Evolutionary conservation across 2,329 filamentous ascomycete species (phyloP), one percentile per base, ranked within the genome.

Genomic region (Didymella sp.): DNA sequence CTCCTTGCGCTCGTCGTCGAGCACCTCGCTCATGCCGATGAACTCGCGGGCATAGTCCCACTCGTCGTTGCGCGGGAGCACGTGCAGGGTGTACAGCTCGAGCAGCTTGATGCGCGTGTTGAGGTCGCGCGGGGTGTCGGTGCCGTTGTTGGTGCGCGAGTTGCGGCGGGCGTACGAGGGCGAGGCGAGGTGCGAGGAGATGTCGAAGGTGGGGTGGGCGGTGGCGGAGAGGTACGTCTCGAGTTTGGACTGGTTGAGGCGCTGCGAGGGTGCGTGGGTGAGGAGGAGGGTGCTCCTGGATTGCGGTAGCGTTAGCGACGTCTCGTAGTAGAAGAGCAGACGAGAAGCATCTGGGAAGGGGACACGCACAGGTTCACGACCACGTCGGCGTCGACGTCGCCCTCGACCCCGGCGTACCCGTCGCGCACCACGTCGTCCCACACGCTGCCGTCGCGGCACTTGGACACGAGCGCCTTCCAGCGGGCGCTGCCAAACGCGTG

Each of bases 41-140:
- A 98, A 98, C 67, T 96, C 91, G 58, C 87, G 86, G 4, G 95
- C 92, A 69, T 97, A 97, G 56, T 96, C 91, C 95, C 95, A 99
- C 78, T 98, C 92, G 53, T 91, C 88, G 67, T 97, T 98, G 50
- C 92, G 85, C 5, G 94, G 87, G n/a, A 99, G 85, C 7, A 98
- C 91, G 72, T 99, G 95, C 4, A 99, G 84, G 1, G 92, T 96
- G 76, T 97, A 99, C 8, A 99, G 83, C 78, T 99, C 95, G 47
- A 99, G 85, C 38, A 99, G 90, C 79, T 96, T 96, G 62, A 97
- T 88, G 42, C 92, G 85, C 4, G 91, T 88, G 65, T 90, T 89
- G 31, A 96, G 85, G 72, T 96, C 92, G 60, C 91, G 87, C 0
- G 92, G 92, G 0, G 92, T 96, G 71, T 92, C 88, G 37, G 92